Evolutionary conservation across 2,329 filamentous ascomycete species (phyloP).

Genomic region (Colletotrichum noveboracense): DNA sequence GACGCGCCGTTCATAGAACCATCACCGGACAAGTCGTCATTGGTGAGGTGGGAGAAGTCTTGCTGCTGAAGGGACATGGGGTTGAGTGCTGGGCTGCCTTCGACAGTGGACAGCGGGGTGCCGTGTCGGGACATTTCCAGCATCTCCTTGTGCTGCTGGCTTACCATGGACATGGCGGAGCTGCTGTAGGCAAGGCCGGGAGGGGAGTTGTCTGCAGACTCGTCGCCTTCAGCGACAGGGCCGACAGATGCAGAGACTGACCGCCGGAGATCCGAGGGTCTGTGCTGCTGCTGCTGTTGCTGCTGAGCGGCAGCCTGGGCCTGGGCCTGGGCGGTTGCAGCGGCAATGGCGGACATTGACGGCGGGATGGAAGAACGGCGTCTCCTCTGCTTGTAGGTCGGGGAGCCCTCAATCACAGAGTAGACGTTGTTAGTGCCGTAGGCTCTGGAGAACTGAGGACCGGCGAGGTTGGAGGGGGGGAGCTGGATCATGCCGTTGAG

Average conservation of each 20-base stretch:
- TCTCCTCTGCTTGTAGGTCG: constrained; percentile 97
- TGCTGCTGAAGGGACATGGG: constrained; percentile 70
- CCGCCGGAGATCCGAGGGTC: constrained; percentile 87
- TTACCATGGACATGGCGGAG: constrained; percentile 66
- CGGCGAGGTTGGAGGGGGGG: constrained; percentile 82
- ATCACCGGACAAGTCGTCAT: constrained; percentile 64
- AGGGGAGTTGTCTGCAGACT: constrained; percentile 79
- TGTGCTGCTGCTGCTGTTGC: constrained; percentile 51
- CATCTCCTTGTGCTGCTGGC: constrained; percentile 78
- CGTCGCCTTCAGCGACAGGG: constrained; percentile 80
- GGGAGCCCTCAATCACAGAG: constrained; percentile 95
- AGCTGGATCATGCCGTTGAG: constrained; percentile 92
- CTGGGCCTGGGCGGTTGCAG: constrained; percentile 62
- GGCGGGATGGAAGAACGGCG: constrained; percentile 92
- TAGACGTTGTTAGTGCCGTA: constrained; percentile 82
- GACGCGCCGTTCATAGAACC: constrained; percentile 62
- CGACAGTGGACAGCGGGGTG: constrained; percentile 85
- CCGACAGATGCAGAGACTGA: constrained; percentile 90
- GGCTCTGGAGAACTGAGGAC: constrained; percentile 78
- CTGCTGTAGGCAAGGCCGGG: constrained; percentile 77
- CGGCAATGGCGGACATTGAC: constrained; percentile 71
- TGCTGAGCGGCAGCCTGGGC: constrained; percentile 46
- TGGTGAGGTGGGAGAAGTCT: constrained; percentile 68
- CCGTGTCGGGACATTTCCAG: constrained; percentile 86
- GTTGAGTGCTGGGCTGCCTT: constrained; percentile 81